Base-by-base conservation (phyloP, 2,329 filamentous ascomycete genomes). In the Ceratocystis diversiconidia region DNA sequence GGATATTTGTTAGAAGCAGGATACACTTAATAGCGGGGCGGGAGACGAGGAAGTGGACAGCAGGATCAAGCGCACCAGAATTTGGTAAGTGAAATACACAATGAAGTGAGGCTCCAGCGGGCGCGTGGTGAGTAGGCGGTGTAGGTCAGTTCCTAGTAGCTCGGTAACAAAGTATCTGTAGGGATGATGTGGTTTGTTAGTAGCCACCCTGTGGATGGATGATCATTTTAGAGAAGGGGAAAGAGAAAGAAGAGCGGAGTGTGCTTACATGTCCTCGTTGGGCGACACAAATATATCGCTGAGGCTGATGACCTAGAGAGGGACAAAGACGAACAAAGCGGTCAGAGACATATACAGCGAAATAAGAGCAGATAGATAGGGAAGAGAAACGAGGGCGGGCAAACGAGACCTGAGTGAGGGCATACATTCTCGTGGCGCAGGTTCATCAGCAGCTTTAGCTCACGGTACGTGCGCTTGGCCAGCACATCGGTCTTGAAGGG, bases 201-300 rank as follows among this genome's bases (percentile, higher is more conserved):
- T 25, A 50, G 15, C 52, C 36, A 41, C 36, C 12, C 30, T 32
- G 30, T 32, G 6, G 30, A 6, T 32, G 30, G 6, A 32, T 7
- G 30, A 32, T 32, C 30, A 6, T 7, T 32, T 6, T 32, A 32
- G 30, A 32, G 30, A 32, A 32, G 6, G 30, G 30, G 7, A 32
- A 32, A 12, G 22, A 15, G 22, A 25, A 22, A 15, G 22, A 30
- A 30, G 25, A 57, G 25, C 25, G 15, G 10, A 36, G 8, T 15
- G 17, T 17, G 63, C 86, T 70, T 84, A 96, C 92, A 99, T 96
- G 75, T 99, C 94, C 79, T 99, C 94, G 63, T 97, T 85, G 19
- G 94, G 94, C 22, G 94, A 99, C 75, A 99, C 99, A 80, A 99
- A 99, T 78, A 99, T 99, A 76, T 99, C 94, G 79, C 92, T 97